phyloP scores from a whole-genome alignment of 1,139 yeast genomes.

The Debaryomycetaceae sp. region DNA sequence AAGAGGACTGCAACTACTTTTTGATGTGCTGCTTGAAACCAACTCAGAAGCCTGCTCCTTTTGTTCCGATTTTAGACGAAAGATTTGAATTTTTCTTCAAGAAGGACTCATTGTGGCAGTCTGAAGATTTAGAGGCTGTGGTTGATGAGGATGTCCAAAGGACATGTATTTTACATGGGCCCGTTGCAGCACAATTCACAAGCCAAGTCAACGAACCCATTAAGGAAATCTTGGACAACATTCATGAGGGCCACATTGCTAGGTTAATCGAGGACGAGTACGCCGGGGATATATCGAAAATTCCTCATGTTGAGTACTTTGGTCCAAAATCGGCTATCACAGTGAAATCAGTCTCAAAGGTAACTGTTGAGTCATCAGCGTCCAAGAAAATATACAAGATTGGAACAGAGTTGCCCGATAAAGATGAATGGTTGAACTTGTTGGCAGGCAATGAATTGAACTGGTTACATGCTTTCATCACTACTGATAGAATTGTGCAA shows the following conservation, averaged over 20 bases:
- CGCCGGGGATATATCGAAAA: constrained; percentile 59
- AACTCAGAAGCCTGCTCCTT: constrained; percentile 94
- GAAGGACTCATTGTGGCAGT: constrained; percentile 98
- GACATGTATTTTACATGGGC: constrained; percentile 97
- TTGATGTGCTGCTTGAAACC: constrained; percentile 81
- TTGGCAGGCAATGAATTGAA: constrained; percentile 75
- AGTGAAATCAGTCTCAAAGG: constrained; percentile 18
- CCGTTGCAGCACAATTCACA: constrained; percentile 95
- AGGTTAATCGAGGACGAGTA: constrained; percentile 68
- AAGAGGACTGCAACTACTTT: constrained; percentile 94
- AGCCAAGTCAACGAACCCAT: constrained; percentile 88
- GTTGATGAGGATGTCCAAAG: constrained; percentile 95
- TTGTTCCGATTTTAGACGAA: constrained; percentile 91
- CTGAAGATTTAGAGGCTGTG: constrained; percentile 94
- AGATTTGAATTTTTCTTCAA: constrained; percentile 94
- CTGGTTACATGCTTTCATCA: constrained; percentile 91
- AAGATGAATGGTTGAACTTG: constrained; percentile 68
- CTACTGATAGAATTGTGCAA: constrained; percentile 79
- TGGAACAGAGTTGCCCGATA: constrained; percentile 44
- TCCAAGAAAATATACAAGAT: constrained; percentile 33
- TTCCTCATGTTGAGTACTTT: constrained; percentile 88
- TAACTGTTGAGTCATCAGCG: constrained; percentile 31
- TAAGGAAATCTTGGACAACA: constrained; percentile 79
- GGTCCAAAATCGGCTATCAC: constrained; percentile 58
- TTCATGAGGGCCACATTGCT: constrained; percentile 86